Base-by-base conservation (phyloP, 78 protist species). In the Speleostelium caveatum region DNA sequence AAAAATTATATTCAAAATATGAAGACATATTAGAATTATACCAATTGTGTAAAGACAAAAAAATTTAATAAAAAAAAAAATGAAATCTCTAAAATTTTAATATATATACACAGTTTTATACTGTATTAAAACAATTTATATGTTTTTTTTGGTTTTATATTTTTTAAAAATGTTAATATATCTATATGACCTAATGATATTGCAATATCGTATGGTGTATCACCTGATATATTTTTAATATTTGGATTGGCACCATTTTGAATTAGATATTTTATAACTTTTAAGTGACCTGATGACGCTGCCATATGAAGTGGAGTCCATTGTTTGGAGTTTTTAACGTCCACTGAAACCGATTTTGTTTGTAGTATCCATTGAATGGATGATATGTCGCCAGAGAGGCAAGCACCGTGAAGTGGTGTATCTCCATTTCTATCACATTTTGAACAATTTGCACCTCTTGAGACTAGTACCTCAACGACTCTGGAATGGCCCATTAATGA, bases 301-400 rank as follows among this genome's bases (percentile, higher is more conserved):
- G 72, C 36, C 91, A 83, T 83, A 69, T 83, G 91, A 28, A 83
- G 28, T 30, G 91, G 91, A 14, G 91, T 83, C 91, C 91, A 83
- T 83, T 83, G 91, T 42, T 83, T 83, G 3, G 91, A 68, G 17
- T 83, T 83, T 60, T 83, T 83, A 10, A 69, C 53, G 59, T 83
- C 91, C 1, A 83, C 42, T 30, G 78, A 22, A 30, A 65, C 45
- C 8, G 39, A 14, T 33, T 62, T 62, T 2, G 49, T 21, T 28
- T 30, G 35, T 36, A 83, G 22, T 39, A 83, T 83, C 3, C 21
- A 41, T 16, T n/a, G 22, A 21, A 83, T 69, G 3, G 79, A 69
- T 26, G 56, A 24, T 0, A 69, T 45, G 42, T 83, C 91, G 24
- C 91, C 91, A 12, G 91, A 61, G 1, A 83, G 30, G 2, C 73